Base-by-base conservation (phyloP, 495 filamentous ascomycete species). In the Aspergillus egyptiacus region DNA sequence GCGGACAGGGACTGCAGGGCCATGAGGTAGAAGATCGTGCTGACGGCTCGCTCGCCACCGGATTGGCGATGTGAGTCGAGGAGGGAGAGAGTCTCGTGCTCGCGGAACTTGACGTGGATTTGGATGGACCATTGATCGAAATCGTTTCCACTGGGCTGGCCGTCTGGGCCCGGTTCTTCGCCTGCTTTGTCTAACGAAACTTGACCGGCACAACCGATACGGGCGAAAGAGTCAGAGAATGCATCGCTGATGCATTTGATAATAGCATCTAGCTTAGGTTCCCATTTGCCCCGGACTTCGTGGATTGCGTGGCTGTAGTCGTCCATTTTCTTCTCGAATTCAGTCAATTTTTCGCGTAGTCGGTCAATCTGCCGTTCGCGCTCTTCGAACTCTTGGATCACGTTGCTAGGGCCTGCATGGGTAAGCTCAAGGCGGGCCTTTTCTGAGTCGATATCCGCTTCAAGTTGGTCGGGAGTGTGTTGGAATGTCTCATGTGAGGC, bases 1-100 rank as follows among this genome's bases (percentile, higher is more conserved):
- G 88, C 87, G 3, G 93, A 91, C 55, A 97, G 83, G 14, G 87
- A 86, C 65, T 99, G 93, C 7, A 99, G 78, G 1, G 94, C 87
- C 91, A 99, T 97, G 52, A 99, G 87, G 67, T 96, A 99, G 78
- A 96, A 99, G 62, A 99, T 95, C 2, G 93, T 99, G 24, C 86
- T 91, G 25, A 99, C 93, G 20, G 93, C 89, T 31, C 94, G 84
- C 70, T 99, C 93, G 46, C 93, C 93, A 52, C 93, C 93, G 15
- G 90, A 96, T 66, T 99, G 93, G 24, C 94, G 88, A 63, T 97
- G 90, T 19, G 86, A 82, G 63, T 91, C 83, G 6, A 99, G 80
- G 17, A 87, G 69, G 33, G 91, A 87, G 14, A 99, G 80, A 8
- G 75, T 78, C 62, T 96, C 94, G 62, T 82, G 75, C 63, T 95